Percentiles rank a stretch among this genome's conserved stretches.
Conservation (phyloP, 352 stramenopile genomes). For the Pythium oligandrum region DNA sequence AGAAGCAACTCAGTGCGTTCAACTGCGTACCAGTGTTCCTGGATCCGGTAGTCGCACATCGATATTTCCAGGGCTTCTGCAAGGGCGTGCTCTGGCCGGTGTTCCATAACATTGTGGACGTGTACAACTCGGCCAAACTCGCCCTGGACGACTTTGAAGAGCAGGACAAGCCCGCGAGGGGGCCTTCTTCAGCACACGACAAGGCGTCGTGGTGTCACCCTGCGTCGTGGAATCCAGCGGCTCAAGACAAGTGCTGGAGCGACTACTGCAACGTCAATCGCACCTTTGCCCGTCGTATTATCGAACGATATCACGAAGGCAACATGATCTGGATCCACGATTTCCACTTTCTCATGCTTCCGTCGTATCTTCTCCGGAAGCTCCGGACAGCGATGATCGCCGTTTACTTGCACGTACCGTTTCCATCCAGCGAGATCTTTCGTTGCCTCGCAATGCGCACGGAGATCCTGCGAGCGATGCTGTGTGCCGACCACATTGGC, state of each 20-base stretch:
- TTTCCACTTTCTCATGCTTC: conserved; percentile 97
- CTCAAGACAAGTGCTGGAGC: conserved; percentile 70
- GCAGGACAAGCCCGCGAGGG: neutral
- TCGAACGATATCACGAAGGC: conserved; percentile 74
- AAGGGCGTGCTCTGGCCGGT: conserved; percentile 97
- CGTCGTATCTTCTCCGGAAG: conserved; percentile 92
- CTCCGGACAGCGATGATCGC: conserved; percentile 92
- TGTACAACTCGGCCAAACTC: conserved; percentile 88
- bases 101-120: conserved; percentile 96
- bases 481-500: conserved; percentile 90
- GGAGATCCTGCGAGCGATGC: conserved; percentile 88
- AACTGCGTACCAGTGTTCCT: conserved; percentile 96
- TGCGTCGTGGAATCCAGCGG: conserved; percentile 73
- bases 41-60: conserved; percentile 77
- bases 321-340: conserved; percentile 97
- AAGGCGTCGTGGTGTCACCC: conserved; percentile 43
- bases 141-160: conserved; percentile 36
- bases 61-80: conserved; percentile 93
- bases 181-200: neutral
- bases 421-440: conserved; percentile 98
- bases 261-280: conserved; percentile 80
- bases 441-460: conserved; percentile 89
- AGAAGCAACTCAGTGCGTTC: conserved; percentile 80
- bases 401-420: conserved; percentile 97
- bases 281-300: conserved; percentile 27